Evolutionary conservation across 1,284 basidiomycete genomes (phyloP), one percentile per base, ranked within the genome.

Genomic region (Pterulicium gracile): DNA sequence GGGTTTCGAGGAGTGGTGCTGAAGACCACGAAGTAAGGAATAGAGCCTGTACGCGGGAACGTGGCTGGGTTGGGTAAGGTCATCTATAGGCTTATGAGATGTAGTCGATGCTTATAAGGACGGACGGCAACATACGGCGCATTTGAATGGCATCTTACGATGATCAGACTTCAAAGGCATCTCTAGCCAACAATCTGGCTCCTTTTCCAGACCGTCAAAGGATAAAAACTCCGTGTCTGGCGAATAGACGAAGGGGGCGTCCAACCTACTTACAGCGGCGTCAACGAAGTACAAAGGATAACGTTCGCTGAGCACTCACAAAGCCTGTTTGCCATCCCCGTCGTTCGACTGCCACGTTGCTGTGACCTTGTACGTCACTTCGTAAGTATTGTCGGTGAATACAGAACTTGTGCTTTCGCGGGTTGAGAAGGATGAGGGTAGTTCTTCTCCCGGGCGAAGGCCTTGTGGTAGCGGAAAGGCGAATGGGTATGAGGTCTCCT

Each of bases 1-100:
- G 65, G 58, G 14, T 73, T 78, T 32, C 74, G 68, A 14, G 76
- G 74, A 4, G 61, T 72, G 17, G 82, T 83, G 12, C 74, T 73
- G 58, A 83, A 85, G 20, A 84, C 76, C 40, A 83, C 79, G 55
- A 77, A 85, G 55, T 77, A 84, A 19, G 80, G 74, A 46, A 85
- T 71, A 20, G 70, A 69, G 12, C 68, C 69, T 23, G 66, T 58
- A 10, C 81, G 77, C 51, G 73, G 66, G 61, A 83, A 83, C 4
- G 69, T 69, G 7, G 73, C 65, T 7, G 73, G 67, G 27, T 68
- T 71, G 14, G 81, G 81, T 18, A 84, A 61, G 24, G 81, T 81
- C 18, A 81, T 66, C 81, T 84, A 45, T 46, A 48, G 34, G 43
- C 20, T 45, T 34, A 43, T 35, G 24, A 40, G 19, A 43, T 44